Evolutionary conservation across 1,284 basidiomycete genomes (phyloP), one percentile per base, ranked within the genome.

Genomic region (Heterobasidion parviporum): DNA sequence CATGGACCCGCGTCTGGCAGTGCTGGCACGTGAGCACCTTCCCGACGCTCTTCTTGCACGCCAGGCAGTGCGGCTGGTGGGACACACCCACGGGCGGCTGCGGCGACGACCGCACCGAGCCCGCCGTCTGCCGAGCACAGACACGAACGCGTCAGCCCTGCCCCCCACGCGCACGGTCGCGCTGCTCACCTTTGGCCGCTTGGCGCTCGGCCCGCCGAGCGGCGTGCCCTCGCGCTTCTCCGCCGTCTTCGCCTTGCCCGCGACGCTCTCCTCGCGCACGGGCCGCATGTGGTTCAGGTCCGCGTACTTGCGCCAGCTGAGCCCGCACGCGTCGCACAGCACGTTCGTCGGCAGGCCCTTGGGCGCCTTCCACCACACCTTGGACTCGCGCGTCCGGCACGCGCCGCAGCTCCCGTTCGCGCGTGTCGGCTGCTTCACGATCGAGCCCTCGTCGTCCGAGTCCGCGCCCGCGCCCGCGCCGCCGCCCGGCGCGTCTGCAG

Each of bases 301-400:
- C 0, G 91, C 92, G 66, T 95, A 95, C 70, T 94, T 94, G 61
- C 92, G 76, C 85, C 92, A 95, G 62, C 82, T 84, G 41, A 78
- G 76, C 52, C 92, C 92, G 65, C 92, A 95, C 35, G 70, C 77
- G 52, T 93, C 88, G 69, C 92, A 93, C 61, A 94, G 80, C 49
- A 92, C 77, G 55, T 76, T 77, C 1, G 80, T 83, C 18, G 76
- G 75, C 54, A 94, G 77, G 45, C 85, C 83, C 67, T 90, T 88
- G 5, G 90, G 89, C 53, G 91, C 86, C 70, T 89, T 86, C 91
- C 90, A 93, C 94, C 92, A 95, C 4, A 73, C 73, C 50, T 76
- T 79, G 8, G 85, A 89, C 61, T 86, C 87, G 58, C 81, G 82
- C 26, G 84, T 92, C 54, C 85, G 79, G 69, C 92, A 90, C 6